Evolutionary conservation across 73 alveolate genomes (phyloP).

Genomic region (Strombidium stylifer): DNA sequence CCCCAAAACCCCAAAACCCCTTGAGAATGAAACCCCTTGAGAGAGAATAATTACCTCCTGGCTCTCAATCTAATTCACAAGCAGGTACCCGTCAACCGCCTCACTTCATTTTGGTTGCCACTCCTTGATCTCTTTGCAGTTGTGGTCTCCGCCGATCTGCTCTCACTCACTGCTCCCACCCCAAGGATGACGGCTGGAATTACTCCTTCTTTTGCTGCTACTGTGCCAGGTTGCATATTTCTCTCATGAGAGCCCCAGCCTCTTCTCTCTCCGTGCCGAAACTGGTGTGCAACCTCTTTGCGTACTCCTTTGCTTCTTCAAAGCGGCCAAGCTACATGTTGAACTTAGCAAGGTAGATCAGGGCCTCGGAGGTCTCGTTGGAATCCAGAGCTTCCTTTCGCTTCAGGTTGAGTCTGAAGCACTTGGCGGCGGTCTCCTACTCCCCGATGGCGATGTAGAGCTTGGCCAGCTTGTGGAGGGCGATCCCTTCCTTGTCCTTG

Average conservation of each 20-base stretch:
- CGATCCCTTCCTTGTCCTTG: conserved; percentile 97
- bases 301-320: conserved; percentile 85
- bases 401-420: conserved; percentile 87
- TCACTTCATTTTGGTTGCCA: too few relatives aligned
- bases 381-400: conserved; percentile 88
- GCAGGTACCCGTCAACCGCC: too few relatives aligned
- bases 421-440: conserved; percentile 88
- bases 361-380: conserved; percentile 88
- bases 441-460: conserved; percentile 83
- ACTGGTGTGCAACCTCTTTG: conserved; percentile 87
- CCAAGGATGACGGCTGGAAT: too few relatives aligned
- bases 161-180: too few relatives aligned
- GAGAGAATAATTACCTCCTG: too few relatives aligned
- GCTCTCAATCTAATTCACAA: too few relatives aligned
- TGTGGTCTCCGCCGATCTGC: too few relatives aligned
- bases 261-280: conserved; percentile 90
- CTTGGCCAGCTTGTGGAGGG: conserved; percentile 92
- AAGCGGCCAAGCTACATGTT: conserved; percentile 65
- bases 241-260: conserved; percentile 67
- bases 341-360: conserved; percentile 85
- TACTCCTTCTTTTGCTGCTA: background rate
- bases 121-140: too few relatives aligned
- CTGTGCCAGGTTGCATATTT: conserved; percentile 55
- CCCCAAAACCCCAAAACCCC: conserved; percentile 3
- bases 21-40: too few relatives aligned